Base-by-base conservation (phyloP, 2,329 filamentous ascomycete species). In the Alternaria burnsii region DNA sequence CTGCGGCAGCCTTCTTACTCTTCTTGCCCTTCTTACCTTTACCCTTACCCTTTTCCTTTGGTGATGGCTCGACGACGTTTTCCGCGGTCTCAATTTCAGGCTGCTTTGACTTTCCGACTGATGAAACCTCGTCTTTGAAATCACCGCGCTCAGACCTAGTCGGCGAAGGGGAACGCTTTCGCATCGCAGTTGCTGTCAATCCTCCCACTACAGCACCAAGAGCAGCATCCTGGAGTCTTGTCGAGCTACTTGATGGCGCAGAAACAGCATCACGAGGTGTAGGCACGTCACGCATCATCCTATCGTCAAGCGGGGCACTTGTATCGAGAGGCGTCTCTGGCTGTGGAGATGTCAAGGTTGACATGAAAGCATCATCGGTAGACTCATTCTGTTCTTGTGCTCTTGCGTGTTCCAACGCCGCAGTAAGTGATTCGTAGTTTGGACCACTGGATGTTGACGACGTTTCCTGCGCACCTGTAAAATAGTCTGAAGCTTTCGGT, bases 401-500 rank as follows among this genome's bases (percentile, higher is more conserved):
- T 38, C 62, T 59, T 5, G 65, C 55, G 28, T 65, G 36, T 44
- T 75, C 71, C 3, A 72, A 58, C n/a, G 67, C 69, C 32, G 67
- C 67, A 57, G 69, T 52, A n/a, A 75, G 68, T 24, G 58, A 65
- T 22, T 74, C 68, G 22, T 65, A 66, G 40, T 67, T 50, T 7
- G 68, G 64, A 11, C 66, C 69, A 18, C 47, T 50, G 55, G 60
- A 53, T 5, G 59, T 18, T 11, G 61, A 59, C 6, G 48, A 42
- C 5, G 41, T 41, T 22, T 42, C 16, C 32, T 54, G 57, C 7
- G 51, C 46, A 40, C 63, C 70, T 46, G 77, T 57, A 14, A 79
- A 74, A 52, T 84, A 85, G 10, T 81, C 76, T 18, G 82, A 83
- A 5, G 89, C 89, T 62, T 87, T 91, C 1, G 91, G 91, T 1